phyloP scores from a whole-genome alignment of 495 filamentous ascomycete genomes.

The Neurospora sp. region DNA sequence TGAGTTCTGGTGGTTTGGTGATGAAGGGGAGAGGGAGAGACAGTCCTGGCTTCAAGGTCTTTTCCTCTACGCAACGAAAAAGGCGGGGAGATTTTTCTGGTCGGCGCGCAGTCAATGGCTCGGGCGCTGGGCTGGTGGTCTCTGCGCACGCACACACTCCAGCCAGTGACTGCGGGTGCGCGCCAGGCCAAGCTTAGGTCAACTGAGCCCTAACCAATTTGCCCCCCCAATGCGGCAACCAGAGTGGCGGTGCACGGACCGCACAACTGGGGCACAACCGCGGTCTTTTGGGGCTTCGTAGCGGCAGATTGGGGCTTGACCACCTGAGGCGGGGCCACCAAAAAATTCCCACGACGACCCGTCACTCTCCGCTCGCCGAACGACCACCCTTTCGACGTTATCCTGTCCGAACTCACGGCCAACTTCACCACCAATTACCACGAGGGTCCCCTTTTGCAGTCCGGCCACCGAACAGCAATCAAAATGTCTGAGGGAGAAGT shows the following conservation, averaged over 20 bases:
- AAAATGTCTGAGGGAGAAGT: conserved; percentile 97
- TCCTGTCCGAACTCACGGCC: not conserved
- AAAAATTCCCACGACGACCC: conserved; percentile 19
- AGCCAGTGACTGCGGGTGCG: not conserved
- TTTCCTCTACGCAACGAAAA: conserved; percentile 24
- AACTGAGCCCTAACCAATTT: conserved; percentile 27
- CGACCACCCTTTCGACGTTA: not conserved
- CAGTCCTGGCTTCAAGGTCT: conserved; percentile 14
- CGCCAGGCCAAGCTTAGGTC: conserved; percentile 20
- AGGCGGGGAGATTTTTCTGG: conserved; percentile 32
- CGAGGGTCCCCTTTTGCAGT: not conserved
- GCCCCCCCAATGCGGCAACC: conserved; percentile 2
- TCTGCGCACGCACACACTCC: not conserved
- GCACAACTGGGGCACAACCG: not conserved
- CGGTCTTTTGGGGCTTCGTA: conserved; percentile 20
- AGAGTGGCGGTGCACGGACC: not conserved
- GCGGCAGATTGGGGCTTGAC: conserved; percentile 8
- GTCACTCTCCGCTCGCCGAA: not conserved
- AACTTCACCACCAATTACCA: conserved; percentile 1
- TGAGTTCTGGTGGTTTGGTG: conserved; percentile 33
- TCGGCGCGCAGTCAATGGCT: conserved; percentile 1
- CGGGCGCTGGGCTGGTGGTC: conserved; percentile 1
- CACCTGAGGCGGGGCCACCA: conserved; percentile 27
- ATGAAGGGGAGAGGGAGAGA: conserved; percentile 8
- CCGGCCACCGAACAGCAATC: conserved; percentile 19